Conservation (phyloP, 73 alveolate genomes). For the Paramecium sonneborni region DNA sequence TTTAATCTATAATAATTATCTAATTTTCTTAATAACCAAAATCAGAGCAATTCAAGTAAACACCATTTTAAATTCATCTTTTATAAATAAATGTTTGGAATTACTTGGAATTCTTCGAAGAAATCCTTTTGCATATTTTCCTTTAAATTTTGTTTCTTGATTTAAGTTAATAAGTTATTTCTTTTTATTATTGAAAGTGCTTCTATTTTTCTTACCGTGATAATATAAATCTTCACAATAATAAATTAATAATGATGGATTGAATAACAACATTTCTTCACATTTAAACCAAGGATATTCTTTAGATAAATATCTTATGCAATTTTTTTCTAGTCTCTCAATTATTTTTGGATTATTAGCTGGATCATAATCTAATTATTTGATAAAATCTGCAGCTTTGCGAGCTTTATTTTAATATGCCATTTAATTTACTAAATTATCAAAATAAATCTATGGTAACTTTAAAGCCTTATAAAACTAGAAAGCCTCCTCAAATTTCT, state of each 20-base stretch:
- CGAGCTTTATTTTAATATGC: slow-evolving; percentile 17
- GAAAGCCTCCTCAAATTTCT: slow-evolving; percentile 12
- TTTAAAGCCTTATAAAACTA: not conserved
- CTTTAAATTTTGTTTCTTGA: not conserved
- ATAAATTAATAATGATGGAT: not conserved
- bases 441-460: not conserved
- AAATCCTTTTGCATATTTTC: not conserved
- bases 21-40: not conserved
- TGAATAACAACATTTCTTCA: not conserved
- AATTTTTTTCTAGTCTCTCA: slow-evolving; percentile 18
- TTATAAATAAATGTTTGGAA: not conserved
- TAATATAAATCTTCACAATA: slow-evolving; percentile 14
- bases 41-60: not conserved
- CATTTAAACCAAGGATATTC: slow-evolving; percentile 48
- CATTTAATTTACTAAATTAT: not conserved
- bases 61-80: slow-evolving; percentile 26
- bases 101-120: not conserved
- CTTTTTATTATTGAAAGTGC: not conserved
- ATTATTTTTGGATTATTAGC: not conserved
- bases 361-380: not conserved
- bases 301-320: not conserved
- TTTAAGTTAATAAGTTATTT: not conserved
- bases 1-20: not conserved
- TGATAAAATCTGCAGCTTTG: not conserved
- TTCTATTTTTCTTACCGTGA: not conserved